Percentiles rank a stretch among this genome's conserved stretches.
Conservation (phyloP, 2,329 filamentous ascomycete species). For the Hawksworthiomyces lignivorus region DNA sequence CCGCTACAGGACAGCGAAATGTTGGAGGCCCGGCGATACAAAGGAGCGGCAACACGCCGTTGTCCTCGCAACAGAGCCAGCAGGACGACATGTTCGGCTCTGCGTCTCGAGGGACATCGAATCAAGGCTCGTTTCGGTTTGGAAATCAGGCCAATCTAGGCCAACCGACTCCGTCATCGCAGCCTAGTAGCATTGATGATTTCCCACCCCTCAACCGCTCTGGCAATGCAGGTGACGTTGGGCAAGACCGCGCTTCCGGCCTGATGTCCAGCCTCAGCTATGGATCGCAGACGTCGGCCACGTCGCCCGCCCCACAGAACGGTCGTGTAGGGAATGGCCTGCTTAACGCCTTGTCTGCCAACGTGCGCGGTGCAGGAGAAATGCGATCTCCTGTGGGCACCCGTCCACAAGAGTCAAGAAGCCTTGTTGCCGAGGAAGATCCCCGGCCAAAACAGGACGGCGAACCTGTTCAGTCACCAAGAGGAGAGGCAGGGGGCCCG, state of each 20-base stretch:
- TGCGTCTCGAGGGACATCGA: conserved; percentile 28
- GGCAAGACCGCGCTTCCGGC: conserved; percentile 44
- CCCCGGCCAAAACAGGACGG: conserved; percentile 40
- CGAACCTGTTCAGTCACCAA: conserved; percentile 25
- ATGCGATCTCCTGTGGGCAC: conserved; percentile 40
- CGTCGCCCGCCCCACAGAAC: conserved; percentile 26
- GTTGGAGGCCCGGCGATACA: conserved; percentile 38
- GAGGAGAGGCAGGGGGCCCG: conserved; percentile 1
- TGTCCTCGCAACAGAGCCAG: conserved; percentile 41
- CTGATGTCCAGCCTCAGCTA: conserved; percentile 50
- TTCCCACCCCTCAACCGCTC: conserved; percentile 55
- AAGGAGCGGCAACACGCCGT: conserved; percentile 43
- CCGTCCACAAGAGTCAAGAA: conserved; percentile 38
- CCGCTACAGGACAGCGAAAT: conserved; percentile 39
- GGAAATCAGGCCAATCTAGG: conserved; percentile 37
- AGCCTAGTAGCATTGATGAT: conserved; percentile 46
- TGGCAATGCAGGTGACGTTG: conserved; percentile 46
- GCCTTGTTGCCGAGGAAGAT: conserved; percentile 34
- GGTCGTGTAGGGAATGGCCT: conserved; percentile 49
- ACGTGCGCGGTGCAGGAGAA: conserved; percentile 41
- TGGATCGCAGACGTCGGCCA: conserved; percentile 35
- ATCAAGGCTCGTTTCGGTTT: conserved; percentile 46
- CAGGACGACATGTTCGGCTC: conserved; percentile 40
- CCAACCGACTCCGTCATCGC: conserved; percentile 34
- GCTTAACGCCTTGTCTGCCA: conserved; percentile 56